Conservation (phyloP, 106 monocot species). For the Dendrobium officinale region DNA sequence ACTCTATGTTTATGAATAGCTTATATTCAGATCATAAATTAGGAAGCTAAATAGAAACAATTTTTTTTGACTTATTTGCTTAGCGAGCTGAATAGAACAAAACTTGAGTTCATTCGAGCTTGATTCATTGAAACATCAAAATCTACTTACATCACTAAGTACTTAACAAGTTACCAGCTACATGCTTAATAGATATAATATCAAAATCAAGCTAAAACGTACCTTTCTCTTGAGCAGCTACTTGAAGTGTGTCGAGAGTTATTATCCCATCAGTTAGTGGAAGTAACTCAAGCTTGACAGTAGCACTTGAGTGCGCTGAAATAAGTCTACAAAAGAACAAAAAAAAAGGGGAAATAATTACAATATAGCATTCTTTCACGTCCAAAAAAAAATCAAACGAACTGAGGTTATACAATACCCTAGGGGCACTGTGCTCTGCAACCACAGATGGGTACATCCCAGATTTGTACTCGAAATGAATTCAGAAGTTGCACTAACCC, state of each 20-base stretch:
- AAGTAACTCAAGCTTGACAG: conserved; percentile 86
- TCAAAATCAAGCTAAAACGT: conserved; percentile 3
- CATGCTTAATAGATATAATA: too few species aligned
- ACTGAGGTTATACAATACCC: conserved; percentile 40
- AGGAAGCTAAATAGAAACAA: too few species aligned
- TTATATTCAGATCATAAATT: too few species aligned
- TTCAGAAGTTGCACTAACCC: conserved; percentile 22
- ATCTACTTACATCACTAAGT: too few species aligned
- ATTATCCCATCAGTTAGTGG: conserved; percentile 93
- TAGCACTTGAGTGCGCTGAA: conserved; percentile 76
- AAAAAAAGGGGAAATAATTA: background rate
- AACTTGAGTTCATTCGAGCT: too few species aligned
- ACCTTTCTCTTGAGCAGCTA: conserved; percentile 91
- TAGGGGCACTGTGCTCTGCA: conserved; percentile 80
- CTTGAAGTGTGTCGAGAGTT: conserved; percentile 80
- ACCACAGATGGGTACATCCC: conserved; percentile 84
- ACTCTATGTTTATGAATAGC: too few species aligned
- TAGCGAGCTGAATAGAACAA: too few species aligned
- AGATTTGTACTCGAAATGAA: conserved; percentile 27
- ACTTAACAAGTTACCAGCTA: too few species aligned
- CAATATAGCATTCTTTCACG: background rate
- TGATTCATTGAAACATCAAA: too few species aligned
- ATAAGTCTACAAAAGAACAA: conserved; percentile 43
- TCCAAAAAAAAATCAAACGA: background rate
- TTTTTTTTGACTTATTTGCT: too few species aligned